Evolutionary conservation across 345 rosid genomes (phyloP).

Genomic region (Passiflora organensis): DNA sequence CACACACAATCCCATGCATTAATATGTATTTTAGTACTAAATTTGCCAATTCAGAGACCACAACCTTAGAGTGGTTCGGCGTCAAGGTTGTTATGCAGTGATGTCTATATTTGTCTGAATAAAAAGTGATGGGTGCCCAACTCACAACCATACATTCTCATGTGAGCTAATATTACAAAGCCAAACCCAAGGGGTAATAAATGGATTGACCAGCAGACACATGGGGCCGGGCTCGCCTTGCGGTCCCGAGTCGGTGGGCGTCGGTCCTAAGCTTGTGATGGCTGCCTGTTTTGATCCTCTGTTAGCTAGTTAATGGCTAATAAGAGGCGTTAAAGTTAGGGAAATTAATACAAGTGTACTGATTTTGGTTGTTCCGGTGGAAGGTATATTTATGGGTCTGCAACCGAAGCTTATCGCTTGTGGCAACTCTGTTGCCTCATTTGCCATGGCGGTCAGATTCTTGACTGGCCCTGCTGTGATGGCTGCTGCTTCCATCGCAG

Average conservation of each 20-base stretch:
- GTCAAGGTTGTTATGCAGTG: not conserved
- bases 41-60: constrained; percentile 9
- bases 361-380: constrained; percentile 1
- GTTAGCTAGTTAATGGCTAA: not conserved
- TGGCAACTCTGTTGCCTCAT: constrained; percentile 26
- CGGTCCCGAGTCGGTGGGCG: constrained; percentile 22
- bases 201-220: constrained; percentile 25
- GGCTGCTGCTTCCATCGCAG: constrained; percentile 35
- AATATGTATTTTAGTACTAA: not conserved
- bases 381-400: constrained; percentile 31
- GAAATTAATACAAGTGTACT: not conserved
- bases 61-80: not conserved
- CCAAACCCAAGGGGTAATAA: constrained; percentile 7
- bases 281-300: constrained; percentile 7
- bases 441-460: constrained; percentile 33
- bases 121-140: constrained; percentile 11
- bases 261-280: constrained; percentile 10
- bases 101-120: constrained; percentile 11
- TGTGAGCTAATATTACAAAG: not conserved
- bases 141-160: constrained; percentile 18
- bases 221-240: constrained; percentile 15
- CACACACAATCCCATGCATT: not conserved
- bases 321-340: not conserved
- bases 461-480: constrained; percentile 33
- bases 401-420: constrained; percentile 33